Evolutionary conservation across 495 filamentous ascomycete species (phyloP), one percentile per base, ranked within the genome.

Genomic region (Hyaloscypha variabilis): DNA sequence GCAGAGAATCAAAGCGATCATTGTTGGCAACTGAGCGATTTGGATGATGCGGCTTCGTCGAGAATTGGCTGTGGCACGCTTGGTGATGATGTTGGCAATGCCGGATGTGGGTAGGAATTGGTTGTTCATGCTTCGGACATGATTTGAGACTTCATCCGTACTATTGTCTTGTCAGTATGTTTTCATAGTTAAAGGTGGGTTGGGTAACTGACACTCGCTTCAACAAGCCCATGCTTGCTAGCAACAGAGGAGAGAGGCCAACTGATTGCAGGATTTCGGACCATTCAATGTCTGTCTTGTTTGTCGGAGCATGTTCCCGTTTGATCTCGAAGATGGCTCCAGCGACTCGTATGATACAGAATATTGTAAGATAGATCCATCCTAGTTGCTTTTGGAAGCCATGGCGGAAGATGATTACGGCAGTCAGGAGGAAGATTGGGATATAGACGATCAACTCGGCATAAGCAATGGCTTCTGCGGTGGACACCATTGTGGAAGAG

Each of bases 1-100:
- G 26, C 71, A 66, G 21, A 72, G 68, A 53, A 67, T 65, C n/a
- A 72, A 62, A 0, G 67, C 72, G 49, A 69, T 61, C 60, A 67
- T 67, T 11, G 64, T 67, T 8, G 64, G 68, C 2, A 70, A 23
- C 34, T 60, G 60, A 1, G 64, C 64, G 21, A 70, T 64, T 39
- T 70, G 64, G 31, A 70, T 70, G 29, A 64, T 52, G 14, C 68
- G 68, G 30, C 68, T 70, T n/a, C 68, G 63, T 28, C 68, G 68
- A 51, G 64, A 67, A 54, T 63, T 67, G 42, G 68, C 68, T 42
- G 64, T 55, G 23, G 54, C 64, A 1, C 64, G 64, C 46, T 64
- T 64, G 3, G 46, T 57, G 34, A 70, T 29, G 49, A 70, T 30
- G 6, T 59, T 34, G 36, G 30, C 55, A 26, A 63, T 61, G 8